A percentile compares a stretch with the other conserved stretches of the same genome.
These are phyloP conservation scores for Poteriospumella lacustris DNA, from an alignment of 108 stramenopile species.

Conservation along the genomic window DNA sequence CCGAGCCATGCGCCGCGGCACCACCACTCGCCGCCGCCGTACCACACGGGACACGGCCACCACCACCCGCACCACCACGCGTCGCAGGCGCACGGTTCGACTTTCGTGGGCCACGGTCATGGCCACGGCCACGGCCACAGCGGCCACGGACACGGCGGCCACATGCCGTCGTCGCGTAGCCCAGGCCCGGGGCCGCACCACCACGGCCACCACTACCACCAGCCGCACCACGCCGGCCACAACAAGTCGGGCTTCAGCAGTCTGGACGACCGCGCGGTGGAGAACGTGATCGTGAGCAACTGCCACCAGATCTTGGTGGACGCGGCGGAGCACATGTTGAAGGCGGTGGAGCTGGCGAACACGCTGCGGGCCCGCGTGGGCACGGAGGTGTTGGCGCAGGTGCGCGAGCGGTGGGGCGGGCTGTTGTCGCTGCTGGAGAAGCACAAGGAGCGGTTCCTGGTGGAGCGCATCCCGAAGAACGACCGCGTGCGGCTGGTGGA, in stretches of 20 bases:
- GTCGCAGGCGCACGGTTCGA: too few relatives aligned
- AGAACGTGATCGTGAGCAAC: background rate
- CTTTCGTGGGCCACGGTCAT: too few relatives aligned
- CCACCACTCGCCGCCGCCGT: too few relatives aligned
- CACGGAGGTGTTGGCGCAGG: conserved; percentile 18
- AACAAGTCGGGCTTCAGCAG: background rate
- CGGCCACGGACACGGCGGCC: too few relatives aligned
- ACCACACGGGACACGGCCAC: too few relatives aligned
- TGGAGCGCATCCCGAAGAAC: conserved; percentile 34
- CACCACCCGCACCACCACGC: too few relatives aligned
- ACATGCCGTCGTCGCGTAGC: too few relatives aligned
- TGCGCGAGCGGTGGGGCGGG: conserved; percentile 22
- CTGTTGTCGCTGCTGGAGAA: conserved; percentile 27
- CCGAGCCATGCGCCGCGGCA: too few relatives aligned
- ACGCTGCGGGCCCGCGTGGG: conserved; percentile 32
- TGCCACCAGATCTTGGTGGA: conserved; percentile 10
- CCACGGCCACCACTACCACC: too few relatives aligned
- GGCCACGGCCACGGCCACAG: too few relatives aligned
- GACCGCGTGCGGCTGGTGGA: conserved; percentile 20
- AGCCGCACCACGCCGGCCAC: too few relatives aligned
- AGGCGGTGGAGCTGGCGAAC: conserved; percentile 34
- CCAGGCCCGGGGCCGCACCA: too few relatives aligned
- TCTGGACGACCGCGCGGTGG: background rate
- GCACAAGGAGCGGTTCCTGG: background rate
- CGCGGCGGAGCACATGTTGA: background rate